Evolutionary conservation across 331 rosid species (phyloP), one percentile per base, ranked within the genome.

Genomic region (Dryas integrifolia): DNA sequence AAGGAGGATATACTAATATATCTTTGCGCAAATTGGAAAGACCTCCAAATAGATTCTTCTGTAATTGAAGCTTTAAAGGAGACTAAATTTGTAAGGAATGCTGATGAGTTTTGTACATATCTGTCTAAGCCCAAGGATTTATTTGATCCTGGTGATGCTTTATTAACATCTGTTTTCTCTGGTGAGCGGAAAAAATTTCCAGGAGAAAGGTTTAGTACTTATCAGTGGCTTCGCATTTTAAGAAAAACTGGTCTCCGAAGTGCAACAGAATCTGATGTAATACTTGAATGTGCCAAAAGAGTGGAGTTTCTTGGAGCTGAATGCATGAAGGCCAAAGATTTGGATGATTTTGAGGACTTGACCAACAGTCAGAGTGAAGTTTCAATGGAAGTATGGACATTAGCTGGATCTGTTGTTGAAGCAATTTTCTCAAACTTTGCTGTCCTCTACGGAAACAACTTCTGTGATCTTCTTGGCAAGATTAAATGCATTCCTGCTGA

Each of bases 221-320:
- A 88, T 79, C 87, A 92, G 58, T 94, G 98, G 98, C 96, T 94
- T 75, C 92, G 65, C 21, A 94, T 94, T 77, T 80, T 94, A 78
- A 91, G 98, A 86, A 89, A 85, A 80, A 79, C 85, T 67, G 98
- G 98, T 59, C 92, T 94, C 47, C 89, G 88, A 75, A 86, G 90
- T 78, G 84, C 98, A 65, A 76, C 77, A 49, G 98, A 94, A 76
- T 87, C 86, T 64, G 97, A 89, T 59, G 85, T 94, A 65, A 91
- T 94, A 55, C 88, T 94, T 68, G 97, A 94, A 77, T 94, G 98
- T 84, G 98, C 98, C 86, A 88, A 82, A 84, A 87, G 88, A 85
- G 88, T 94, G 61, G 97, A 94, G 80, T 84, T 85, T 78, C 96
- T 94, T 62, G 98, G 98, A 78, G 77, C 73, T 70, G 98, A 91